Base-by-base conservation (phyloP, 192 early-diverging fungal genomes). In the Phlyctochytrium bullatum region DNA sequence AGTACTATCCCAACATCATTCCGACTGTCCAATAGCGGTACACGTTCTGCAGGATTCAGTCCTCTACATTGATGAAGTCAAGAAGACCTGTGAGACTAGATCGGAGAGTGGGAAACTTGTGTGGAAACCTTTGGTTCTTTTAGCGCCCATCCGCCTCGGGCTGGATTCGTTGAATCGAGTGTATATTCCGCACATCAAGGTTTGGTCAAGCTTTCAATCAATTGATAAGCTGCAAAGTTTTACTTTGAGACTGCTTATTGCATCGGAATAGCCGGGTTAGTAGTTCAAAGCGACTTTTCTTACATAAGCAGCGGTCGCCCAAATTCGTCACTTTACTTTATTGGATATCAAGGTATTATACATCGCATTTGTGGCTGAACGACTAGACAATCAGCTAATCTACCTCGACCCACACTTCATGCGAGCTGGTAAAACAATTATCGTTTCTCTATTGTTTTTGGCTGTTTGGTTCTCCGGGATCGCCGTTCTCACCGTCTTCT, bases 331-430 rank as follows among this genome's bases (percentile, higher is more conserved):
- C 76, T 93, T 52, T 98, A 92, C 74, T 97, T 98, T 81, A 84
- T 93, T 31, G 95, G 95, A 27, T 81, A 88, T 36, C 88, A 93
- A 78, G 91, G 89, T 78, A 77, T 65, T 70, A 77, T 40, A 17
- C 17, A 35, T 58, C 4, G 4, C 36, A 40, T 33, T 33, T 31
- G 31, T 51, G 20, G 32, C 29, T 12, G 17, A 32, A 12, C 1
- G 16, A 52, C 17, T 62, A 88, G 89, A 77, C 28, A 80, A 88
- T 71, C 88, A 92, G 27, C 69, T 98, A 14, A 79, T 96, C 2
- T 98, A 96, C 68, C 80, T 95, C 40, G 97, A 98, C 67, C 95
- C 97, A 25, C 97, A 98, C 74, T 89, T 84, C 64, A 87, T 90
- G 24, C 86, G 94, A 24, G 87, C 88, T 73, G 73, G 86, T 88